These are phyloP conservation scores for Trichoderma afroharzianum DNA, from an alignment of 2,329 filamentous ascomycete genomes.

Conservation along the genomic window DNA sequence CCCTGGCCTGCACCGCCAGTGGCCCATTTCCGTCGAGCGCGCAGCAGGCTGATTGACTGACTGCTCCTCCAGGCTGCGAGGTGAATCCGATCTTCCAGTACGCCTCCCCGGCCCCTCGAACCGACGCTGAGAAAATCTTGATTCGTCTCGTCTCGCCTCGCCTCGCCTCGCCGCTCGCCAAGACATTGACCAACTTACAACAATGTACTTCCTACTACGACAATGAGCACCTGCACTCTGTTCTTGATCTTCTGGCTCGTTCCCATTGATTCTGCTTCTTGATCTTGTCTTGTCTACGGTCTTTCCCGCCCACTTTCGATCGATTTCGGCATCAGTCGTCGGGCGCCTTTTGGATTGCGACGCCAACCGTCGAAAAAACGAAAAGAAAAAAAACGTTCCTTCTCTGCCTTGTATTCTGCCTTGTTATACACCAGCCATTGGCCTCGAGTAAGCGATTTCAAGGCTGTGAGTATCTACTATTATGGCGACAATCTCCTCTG, in stretches of 20 bases:
- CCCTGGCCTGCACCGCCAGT: not conserved
- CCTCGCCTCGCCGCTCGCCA: conserved; percentile 7
- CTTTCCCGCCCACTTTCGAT: conserved; percentile 18
- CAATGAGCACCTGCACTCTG: conserved; percentile 53
- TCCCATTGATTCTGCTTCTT: conserved; percentile 53
- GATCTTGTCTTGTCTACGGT: conserved; percentile 40
- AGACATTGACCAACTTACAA: conserved; percentile 18
- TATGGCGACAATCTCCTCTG: conserved; percentile 49
- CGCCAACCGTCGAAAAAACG: not conserved
- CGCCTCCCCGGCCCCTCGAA: not conserved
- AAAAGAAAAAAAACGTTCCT: conserved; percentile 6
- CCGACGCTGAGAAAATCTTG: conserved; percentile 2
- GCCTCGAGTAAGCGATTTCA: conserved; percentile 20
- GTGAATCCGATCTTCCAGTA: not conserved
- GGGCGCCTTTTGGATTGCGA: conserved; percentile 3
- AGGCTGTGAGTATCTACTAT: conserved; percentile 23
- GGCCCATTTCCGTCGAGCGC: not conserved
- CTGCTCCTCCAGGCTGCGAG: conserved; percentile 4
- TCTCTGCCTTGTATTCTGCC: conserved; percentile 20
- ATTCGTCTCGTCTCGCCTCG: not conserved
- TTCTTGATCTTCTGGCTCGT: conserved; percentile 48
- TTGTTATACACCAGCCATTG: conserved; percentile 16
- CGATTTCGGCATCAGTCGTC: conserved; percentile 4
- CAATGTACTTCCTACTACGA: conserved; percentile 42
- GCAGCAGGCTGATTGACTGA: conserved; percentile 10